These are phyloP conservation scores for Fragilariopsis cylindrus DNA, from an alignment of 108 stramenopile species.

Conservation along the genomic window DNA sequence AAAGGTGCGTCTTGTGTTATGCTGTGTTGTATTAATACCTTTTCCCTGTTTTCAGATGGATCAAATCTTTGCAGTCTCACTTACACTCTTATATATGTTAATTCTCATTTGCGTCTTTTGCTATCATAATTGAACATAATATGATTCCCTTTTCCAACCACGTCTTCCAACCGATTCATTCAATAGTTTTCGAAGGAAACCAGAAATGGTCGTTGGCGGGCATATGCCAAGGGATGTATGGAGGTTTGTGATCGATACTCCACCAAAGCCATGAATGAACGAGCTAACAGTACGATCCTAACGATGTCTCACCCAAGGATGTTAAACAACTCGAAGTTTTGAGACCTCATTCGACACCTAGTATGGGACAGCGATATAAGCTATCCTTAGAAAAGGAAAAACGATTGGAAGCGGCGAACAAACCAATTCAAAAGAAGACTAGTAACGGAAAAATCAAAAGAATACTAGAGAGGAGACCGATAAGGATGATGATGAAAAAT, in stretches of 20 bases:
- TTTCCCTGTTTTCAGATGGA: not conserved
- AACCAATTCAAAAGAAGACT: constrained; percentile 34
- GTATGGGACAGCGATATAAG: constrained; percentile 80
- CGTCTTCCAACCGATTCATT: no score
- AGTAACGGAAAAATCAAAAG: constrained; percentile 23
- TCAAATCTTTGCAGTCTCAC: not conserved
- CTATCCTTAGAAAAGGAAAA: constrained; percentile 78
- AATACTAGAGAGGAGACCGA: constrained; percentile 27
- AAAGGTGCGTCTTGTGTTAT: constrained; percentile 45
- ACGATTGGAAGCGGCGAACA: constrained; percentile 38
- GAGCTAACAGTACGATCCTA: constrained; percentile 35
- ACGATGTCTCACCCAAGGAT: constrained; percentile 81
- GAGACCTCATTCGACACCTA: constrained; percentile 56
- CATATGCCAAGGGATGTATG: constrained; percentile 80
- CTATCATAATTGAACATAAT: not conserved
- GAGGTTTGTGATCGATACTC: constrained; percentile 79
- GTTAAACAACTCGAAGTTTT: constrained; percentile 80
- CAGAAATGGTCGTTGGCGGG: constrained; percentile 72
- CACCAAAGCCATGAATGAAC: constrained; percentile 46
- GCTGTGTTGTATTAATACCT: no score
- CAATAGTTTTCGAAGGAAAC: constrained; percentile 78
- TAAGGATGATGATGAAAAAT: constrained; percentile 29
- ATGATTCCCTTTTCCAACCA: not conserved
- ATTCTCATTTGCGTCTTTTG: not conserved
- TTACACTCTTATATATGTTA: constrained; percentile 8